These are phyloP conservation scores for Capsicum chinense DNA, from an alignment of 257 asterid species.

Conservation along the genomic window DNA sequence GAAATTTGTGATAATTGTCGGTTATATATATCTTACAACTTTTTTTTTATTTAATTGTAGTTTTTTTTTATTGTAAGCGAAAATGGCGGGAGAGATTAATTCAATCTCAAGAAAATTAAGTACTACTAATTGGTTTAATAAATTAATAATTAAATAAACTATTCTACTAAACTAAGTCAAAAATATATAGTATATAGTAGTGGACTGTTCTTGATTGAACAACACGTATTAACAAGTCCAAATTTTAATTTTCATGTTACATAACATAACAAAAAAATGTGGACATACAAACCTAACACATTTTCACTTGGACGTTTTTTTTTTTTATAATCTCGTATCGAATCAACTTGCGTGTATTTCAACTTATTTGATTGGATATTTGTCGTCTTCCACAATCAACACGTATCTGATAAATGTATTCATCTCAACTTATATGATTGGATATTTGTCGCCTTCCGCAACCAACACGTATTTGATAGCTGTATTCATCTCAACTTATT, in stretches of 20 bases:
- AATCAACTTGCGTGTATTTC: too few relatives aligned
- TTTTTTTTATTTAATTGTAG: background rate
- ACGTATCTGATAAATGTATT: too few relatives aligned
- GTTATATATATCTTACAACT: background rate
- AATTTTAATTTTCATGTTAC: background rate
- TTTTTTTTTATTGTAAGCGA: background rate
- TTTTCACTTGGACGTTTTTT: background rate
- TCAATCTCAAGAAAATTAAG: slow-evolving; percentile 11
- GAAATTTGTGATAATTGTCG: slow-evolving; percentile 24
- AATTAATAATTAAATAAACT: background rate
- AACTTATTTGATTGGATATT: too few relatives aligned
- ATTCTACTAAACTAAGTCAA: background rate
- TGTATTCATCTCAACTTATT: too few relatives aligned
- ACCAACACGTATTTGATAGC: too few relatives aligned
- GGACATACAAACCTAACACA: slow-evolving; percentile 22
- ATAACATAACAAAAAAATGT: background rate
- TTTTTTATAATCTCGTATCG: background rate
- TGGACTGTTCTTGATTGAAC: background rate
- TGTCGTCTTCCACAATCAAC: too few relatives aligned
- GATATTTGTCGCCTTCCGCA: too few relatives aligned
- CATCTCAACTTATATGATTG: too few relatives aligned
- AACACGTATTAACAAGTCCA: background rate
- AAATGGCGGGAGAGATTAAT: slow-evolving; percentile 25
- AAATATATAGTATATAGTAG: background rate
- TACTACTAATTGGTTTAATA: background rate